phyloP scores from a whole-genome alignment of 2,329 filamentous ascomycete species.

The Cladophialophora exuberans region DNA sequence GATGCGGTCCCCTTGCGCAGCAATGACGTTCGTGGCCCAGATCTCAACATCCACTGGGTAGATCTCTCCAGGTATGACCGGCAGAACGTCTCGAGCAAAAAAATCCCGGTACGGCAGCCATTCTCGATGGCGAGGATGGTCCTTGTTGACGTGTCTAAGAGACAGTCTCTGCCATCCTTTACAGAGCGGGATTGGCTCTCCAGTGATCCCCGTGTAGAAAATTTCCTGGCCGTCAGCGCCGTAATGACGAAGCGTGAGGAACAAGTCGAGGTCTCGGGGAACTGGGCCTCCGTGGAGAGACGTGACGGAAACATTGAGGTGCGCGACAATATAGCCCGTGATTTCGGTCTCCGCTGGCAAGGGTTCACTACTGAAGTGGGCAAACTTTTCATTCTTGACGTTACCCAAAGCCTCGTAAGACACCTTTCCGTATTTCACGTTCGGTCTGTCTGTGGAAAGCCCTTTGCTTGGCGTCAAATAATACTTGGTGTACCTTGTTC shows the following conservation, averaged over 20 bases:
- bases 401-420: constrained; percentile 64
- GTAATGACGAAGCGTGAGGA: constrained; percentile 59
- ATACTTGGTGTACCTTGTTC: constrained; percentile 66
- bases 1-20: constrained; percentile 39
- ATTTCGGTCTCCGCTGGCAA: constrained; percentile 70
- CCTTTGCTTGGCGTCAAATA: constrained; percentile 57
- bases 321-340: constrained; percentile 68
- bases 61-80: constrained; percentile 54
- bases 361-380: constrained; percentile 61
- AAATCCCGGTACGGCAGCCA: constrained; percentile 57
- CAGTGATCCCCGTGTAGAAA: constrained; percentile 59
- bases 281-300: constrained; percentile 44
- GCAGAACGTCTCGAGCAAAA: constrained; percentile 50
- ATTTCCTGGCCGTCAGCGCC: constrained; percentile 54
- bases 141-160: constrained; percentile 51
- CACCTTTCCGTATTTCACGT: constrained; percentile 45
- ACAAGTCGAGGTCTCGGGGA: constrained; percentile 56
- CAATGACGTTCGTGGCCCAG: constrained; percentile 44
- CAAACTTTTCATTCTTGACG: constrained; percentile 55
- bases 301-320: constrained; percentile 63
- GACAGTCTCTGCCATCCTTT: constrained; percentile 61
- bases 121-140: constrained; percentile 48
- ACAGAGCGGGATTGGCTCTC: constrained; percentile 57
- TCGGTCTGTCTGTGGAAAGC: constrained; percentile 43
- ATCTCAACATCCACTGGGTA: constrained; percentile 55